Evolutionary conservation across 176 grass and related monocot genomes (phyloP).

Genomic region (Oryza longistaminata): DNA sequence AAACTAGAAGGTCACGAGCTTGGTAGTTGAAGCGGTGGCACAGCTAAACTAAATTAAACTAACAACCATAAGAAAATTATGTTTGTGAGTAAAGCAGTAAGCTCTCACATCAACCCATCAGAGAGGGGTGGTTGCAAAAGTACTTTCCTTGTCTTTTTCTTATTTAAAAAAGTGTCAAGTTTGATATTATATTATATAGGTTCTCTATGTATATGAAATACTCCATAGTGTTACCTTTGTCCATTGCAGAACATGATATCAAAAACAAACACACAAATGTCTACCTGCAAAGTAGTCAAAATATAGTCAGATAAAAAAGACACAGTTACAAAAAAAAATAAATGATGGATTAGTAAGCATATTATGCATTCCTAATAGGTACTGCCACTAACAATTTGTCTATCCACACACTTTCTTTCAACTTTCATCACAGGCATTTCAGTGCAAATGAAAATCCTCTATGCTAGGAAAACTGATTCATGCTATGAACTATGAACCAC

Average conservation of each 20-base stretch:
- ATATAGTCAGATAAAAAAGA: constrained; percentile 19
- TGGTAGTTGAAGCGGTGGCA: background rate
- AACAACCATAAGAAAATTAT: background rate
- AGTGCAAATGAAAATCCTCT: background rate
- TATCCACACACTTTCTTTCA: background rate
- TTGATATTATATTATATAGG: constrained; percentile 18
- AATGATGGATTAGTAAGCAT: constrained; percentile 2
- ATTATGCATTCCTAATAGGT: background rate
- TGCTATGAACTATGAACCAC: background rate
- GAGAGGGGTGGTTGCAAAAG: background rate
- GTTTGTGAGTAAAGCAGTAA: constrained; percentile 35
- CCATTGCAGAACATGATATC: constrained; percentile 90
- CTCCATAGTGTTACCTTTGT: constrained; percentile 58
- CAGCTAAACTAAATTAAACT: constrained; percentile 17
- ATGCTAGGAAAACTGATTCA: constrained; percentile 15
- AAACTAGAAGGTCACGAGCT: constrained; percentile 10
- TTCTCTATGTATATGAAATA: background rate
- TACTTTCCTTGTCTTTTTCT: background rate
- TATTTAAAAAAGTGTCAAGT: background rate
- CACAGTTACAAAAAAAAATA: background rate
- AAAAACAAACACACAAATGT: constrained; percentile 92
- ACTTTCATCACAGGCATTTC: background rate
- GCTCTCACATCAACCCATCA: background rate
- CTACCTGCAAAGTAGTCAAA: constrained; percentile 59
- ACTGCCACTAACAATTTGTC: background rate